A percentile compares a stretch with the other conserved stretches of the same genome.
Evolutionary conservation across 192 early-diverging fungal species (phyloP).

Genomic region (Rhizophagus clarus): DNA sequence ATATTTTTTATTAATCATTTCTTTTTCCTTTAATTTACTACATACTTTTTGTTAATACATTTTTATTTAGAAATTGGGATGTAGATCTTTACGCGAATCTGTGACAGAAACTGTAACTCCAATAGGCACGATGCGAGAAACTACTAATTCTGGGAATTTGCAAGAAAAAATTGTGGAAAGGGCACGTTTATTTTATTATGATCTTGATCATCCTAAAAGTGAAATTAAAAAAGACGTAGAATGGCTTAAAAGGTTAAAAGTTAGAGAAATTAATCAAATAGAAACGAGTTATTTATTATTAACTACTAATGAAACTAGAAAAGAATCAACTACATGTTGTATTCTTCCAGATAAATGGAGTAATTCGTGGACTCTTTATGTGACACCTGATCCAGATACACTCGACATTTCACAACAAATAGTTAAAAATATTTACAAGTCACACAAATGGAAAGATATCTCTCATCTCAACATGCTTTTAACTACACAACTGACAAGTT

Average conservation of each 20-base stretch:
- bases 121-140: constrained; percentile 48
- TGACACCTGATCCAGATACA: constrained; percentile 39
- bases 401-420: constrained; percentile 7
- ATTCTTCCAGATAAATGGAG: constrained; percentile 41
- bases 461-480: neutral
- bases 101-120: constrained; percentile 60
- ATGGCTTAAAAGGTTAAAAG: constrained; percentile 64
- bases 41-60: no score
- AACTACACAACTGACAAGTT: neutral
- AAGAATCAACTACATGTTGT: constrained; percentile 68
- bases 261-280: constrained; percentile 69
- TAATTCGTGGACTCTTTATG: constrained; percentile 44
- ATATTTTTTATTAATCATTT: neutral
- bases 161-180: constrained; percentile 71
- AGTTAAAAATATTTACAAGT: constrained; percentile 1
- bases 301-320: constrained; percentile 45
- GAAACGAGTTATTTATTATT: constrained; percentile 45
- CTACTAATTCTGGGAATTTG: constrained; percentile 51
- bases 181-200: constrained; percentile 75
- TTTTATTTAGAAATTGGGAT: constrained; percentile 52
- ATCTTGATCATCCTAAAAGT: constrained; percentile 53
- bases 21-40: neutral
- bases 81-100: constrained; percentile 62
- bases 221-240: constrained; percentile 55
- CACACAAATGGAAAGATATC: constrained; percentile 1